Base-by-base conservation (phyloP, 2,329 filamentous ascomycete species). In the Anthostomella pinea region DNA sequence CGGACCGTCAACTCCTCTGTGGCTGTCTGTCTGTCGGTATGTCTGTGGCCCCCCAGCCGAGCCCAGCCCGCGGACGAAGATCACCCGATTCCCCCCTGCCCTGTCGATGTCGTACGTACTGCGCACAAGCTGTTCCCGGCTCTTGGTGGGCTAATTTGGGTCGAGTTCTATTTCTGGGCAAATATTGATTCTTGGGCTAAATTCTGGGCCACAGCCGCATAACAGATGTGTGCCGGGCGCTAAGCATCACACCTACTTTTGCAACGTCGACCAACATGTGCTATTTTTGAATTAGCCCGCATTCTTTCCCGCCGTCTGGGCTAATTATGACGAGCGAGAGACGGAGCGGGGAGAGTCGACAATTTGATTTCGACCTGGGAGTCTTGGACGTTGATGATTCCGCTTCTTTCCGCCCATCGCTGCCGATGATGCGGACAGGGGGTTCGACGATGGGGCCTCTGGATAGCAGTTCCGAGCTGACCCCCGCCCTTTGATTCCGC, bases 221-320 rank as follows among this genome's bases (percentile, higher is more conserved):
- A 41, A 34, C 41, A 37, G 35, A 48, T 48, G 49, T 48, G 50
- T 17, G 37, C 22, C 47, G 39, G 48, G 54, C 54, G 54, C 49
- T 57, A 54, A 48, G 25, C 16, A 51, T 46, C 45, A 45, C 48
- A 45, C 41, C 35, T 27, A 40, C 45, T 48, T 42, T 48, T 44
- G 40, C 40, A 38, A 48, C 25, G 35, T 51, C 30, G 19, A 39
- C 26, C 38, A 44, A 37, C 35, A 21, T 36, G 28, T 55, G 49
- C 55, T 58, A 58, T 58, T 58, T 57, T 57, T 57, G 46, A 52
- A 49, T 57, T 58, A 50, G 36, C 54, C 54, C 53, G 31, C 28
- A 36, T 48, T 36, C 3, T 32, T n/a, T 11, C 24, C 9, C 15
- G 8, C 3, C 10, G 30, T 33, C 9, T 31, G 43, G 49, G 35